Evolutionary conservation across 306 rosid genomes (phyloP).

Genomic region (Styphnolobium japonicum): DNA sequence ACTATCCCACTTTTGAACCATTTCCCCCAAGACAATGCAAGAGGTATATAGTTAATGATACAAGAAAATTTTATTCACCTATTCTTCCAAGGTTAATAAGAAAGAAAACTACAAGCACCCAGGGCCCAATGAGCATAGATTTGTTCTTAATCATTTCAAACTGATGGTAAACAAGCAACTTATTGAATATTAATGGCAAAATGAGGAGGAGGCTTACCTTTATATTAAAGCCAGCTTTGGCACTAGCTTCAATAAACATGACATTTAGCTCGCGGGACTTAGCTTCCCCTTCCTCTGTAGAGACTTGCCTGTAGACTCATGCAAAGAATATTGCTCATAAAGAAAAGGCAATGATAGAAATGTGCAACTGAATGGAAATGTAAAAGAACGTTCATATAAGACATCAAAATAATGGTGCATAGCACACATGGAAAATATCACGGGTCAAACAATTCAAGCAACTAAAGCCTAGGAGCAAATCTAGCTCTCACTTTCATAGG

Average conservation of each 20-base stretch:
- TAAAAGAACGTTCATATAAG: background rate
- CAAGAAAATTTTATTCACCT: background rate
- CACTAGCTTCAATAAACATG: slow-evolving; percentile 48
- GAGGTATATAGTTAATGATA: background rate
- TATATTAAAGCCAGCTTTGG: slow-evolving; percentile 44
- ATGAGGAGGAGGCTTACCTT: slow-evolving; percentile 22
- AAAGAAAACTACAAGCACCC: background rate
- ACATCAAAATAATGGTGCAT: slow-evolving; percentile 2
- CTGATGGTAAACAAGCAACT: background rate
- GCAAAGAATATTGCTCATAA: background rate
- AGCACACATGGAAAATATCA: background rate
- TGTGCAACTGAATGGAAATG: background rate
- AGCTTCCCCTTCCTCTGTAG: slow-evolving; percentile 51
- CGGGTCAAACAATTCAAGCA: background rate
- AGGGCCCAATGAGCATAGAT: background rate
- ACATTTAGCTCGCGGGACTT: slow-evolving; percentile 43
- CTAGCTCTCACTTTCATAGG: background rate
- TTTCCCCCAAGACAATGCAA: background rate
- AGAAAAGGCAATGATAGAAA: background rate
- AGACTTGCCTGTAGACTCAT: slow-evolving; percentile 41
- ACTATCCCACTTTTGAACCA: background rate
- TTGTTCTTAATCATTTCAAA: background rate
- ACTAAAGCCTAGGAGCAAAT: background rate
- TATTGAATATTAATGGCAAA: background rate
- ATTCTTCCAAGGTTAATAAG: slow-evolving; percentile 11